Conservation (phyloP, 1,139 yeast genomes). For the Saccharomyces pastorianus region DNA sequence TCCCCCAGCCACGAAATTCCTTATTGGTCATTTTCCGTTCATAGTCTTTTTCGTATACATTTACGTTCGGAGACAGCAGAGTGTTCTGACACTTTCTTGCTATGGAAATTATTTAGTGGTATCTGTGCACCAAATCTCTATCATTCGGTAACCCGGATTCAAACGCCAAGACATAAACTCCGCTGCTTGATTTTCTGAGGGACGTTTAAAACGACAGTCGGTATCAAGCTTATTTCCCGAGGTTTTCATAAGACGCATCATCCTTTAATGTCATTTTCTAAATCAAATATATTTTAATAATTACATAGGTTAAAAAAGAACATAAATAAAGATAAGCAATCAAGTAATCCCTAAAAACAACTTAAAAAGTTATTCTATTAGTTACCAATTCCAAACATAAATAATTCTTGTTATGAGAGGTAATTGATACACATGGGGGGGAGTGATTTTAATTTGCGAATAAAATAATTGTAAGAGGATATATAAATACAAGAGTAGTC, state of each 20-base stretch:
- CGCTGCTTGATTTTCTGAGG: not conserved
- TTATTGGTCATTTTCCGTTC: not conserved
- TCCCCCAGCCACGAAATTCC: not conserved
- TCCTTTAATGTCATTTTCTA: not conserved
- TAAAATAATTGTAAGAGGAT: not conserved
- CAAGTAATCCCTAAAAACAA: not conserved
- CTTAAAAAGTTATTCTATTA: not conserved
- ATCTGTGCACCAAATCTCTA: not conserved
- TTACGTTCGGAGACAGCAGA: not conserved
- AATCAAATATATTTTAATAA: not conserved
- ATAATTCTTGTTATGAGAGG: not conserved
- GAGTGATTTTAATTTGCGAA: not conserved
- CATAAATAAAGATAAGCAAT: not conserved
- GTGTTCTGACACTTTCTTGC: not conserved
- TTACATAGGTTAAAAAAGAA: not conserved
- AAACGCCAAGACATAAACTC: not conserved
- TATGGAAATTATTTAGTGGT: not conserved
- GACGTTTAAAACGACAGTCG: not conserved
- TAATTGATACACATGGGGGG: not conserved
- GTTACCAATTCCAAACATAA: not conserved
- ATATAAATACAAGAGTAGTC: not conserved
- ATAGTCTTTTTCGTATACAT: not conserved
- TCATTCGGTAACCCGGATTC: not conserved
- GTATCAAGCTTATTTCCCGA: not conserved
- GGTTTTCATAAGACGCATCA: not conserved